phyloP scores from a whole-genome alignment of 78 protist species.

The Creolimax fragrantissima region DNA sequence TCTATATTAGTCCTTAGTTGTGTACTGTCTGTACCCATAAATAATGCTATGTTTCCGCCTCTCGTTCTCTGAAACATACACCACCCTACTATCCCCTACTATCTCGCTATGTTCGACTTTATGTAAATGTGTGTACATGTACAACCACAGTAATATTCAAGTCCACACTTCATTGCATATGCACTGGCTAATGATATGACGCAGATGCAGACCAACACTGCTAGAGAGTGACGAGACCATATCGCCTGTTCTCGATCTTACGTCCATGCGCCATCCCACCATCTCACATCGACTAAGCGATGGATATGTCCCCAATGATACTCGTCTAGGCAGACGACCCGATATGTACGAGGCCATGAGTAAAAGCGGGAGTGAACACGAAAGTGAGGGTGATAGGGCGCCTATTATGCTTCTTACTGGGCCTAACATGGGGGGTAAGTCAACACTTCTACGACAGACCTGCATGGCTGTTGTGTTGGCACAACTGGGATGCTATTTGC shows the following conservation, averaged over 20 bases:
- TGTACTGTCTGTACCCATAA: too few species aligned
- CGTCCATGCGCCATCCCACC: neutral
- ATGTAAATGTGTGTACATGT: too few species aligned
- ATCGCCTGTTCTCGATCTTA: neutral
- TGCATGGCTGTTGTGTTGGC: slow-evolving; percentile 82
- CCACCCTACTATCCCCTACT: too few species aligned
- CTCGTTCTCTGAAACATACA: too few species aligned
- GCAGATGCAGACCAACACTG: neutral
- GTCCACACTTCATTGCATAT: too few species aligned
- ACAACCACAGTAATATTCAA: too few species aligned
- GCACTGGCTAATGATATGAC: too few species aligned
- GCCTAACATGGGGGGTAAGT: slow-evolving; percentile 97
- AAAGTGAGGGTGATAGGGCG: neutral
- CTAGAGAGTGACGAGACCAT: neutral
- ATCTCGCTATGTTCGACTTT: too few species aligned
- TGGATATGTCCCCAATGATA: neutral
- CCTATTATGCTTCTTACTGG: slow-evolving; percentile 80
- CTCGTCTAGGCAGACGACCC: neutral
- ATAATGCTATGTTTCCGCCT: too few species aligned
- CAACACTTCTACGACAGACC: slow-evolving; percentile 73
- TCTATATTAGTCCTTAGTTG: too few species aligned
- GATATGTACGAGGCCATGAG: too few species aligned
- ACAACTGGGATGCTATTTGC: slow-evolving; percentile 92
- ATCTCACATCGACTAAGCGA: neutral
- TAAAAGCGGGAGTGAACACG: too few species aligned